Conservation (phyloP, 768 basidiomycete genomes). For the Tulasnella sp. region DNA sequence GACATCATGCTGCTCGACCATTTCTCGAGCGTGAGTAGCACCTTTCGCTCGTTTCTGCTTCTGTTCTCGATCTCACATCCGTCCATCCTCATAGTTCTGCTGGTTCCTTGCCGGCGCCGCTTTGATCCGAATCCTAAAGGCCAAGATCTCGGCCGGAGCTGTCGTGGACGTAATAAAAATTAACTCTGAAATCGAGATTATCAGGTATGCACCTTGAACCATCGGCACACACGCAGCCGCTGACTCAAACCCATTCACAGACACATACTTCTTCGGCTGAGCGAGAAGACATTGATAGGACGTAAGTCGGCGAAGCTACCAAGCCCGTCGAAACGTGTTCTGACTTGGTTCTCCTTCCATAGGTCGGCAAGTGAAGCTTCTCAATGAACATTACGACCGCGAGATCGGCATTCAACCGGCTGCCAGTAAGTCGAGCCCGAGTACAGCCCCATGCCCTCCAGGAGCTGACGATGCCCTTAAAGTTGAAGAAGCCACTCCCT, state of each 20-base stretch:
- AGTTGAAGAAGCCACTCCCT: background rate
- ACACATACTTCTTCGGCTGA: constrained; percentile 12
- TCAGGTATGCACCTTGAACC: background rate
- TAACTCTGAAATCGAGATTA: constrained; percentile 21
- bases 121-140: constrained; percentile 19
- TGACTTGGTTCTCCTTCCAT: background rate
- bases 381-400: constrained; percentile 1
- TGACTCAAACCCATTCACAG: background rate
- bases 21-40: constrained; percentile 14
- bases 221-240: background rate
- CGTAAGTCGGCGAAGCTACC: background rate
- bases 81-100: constrained; percentile 7
- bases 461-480: background rate
- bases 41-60: background rate
- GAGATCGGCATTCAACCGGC: background rate
- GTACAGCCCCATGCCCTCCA: background rate
- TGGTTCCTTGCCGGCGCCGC: constrained; percentile 16
- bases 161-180: constrained; percentile 15
- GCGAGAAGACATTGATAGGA: constrained; percentile 23
- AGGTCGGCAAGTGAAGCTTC: constrained; percentile 1
- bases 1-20: constrained; percentile 21
- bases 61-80: background rate
- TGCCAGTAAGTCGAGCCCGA: background rate
- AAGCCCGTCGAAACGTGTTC: background rate
- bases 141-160: background rate